Percentiles rank a stretch among this genome's conserved stretches.
Evolutionary conservation across 805 yeast species (phyloP).

Genomic region (Saturnispora saitoi): DNA sequence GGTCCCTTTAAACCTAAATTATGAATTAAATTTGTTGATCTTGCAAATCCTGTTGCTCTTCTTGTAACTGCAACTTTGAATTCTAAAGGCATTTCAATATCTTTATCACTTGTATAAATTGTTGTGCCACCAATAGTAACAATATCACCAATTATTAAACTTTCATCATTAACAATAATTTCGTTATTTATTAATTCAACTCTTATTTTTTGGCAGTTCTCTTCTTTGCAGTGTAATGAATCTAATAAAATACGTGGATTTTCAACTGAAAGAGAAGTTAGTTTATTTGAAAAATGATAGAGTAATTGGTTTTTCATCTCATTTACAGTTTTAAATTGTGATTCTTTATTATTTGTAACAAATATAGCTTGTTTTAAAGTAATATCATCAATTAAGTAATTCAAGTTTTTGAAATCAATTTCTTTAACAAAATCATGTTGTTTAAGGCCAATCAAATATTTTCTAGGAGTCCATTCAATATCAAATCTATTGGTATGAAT

Average conservation of each 20-base stretch:
- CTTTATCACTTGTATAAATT: constrained; percentile 58
- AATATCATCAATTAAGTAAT: constrained; percentile 46
- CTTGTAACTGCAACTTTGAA: constrained; percentile 54
- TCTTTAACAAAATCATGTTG: constrained; percentile 64
- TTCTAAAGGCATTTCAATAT: constrained; percentile 53
- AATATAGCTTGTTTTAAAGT: constrained; percentile 52
- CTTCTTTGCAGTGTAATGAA: constrained; percentile 45
- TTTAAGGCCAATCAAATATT: constrained; percentile 49
- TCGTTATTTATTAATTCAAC: constrained; percentile 28
- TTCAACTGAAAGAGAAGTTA: constrained; percentile 13
- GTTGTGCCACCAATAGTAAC: constrained; percentile 50
- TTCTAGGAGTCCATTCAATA: constrained; percentile 40
- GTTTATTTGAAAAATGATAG: constrained; percentile 55
- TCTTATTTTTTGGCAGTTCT: constrained; percentile 54
- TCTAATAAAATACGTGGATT: constrained; percentile 29
- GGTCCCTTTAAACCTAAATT: constrained; percentile 46
- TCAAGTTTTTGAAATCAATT: constrained; percentile 49
- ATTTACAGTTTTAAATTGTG: constrained; percentile 28
- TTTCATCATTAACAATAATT: constrained; percentile 37
- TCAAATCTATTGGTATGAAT: constrained; percentile 17
- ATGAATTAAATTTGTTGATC: constrained; percentile 50
- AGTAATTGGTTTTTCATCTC: constrained; percentile 31
- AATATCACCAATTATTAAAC: constrained; percentile 32
- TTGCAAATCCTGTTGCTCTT: constrained; percentile 54
- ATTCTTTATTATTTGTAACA: constrained; percentile 31